These are phyloP conservation scores for Pulveroboletus frians DNA, from an alignment of 768 basidiomycete genomes.

Conservation along the genomic window DNA sequence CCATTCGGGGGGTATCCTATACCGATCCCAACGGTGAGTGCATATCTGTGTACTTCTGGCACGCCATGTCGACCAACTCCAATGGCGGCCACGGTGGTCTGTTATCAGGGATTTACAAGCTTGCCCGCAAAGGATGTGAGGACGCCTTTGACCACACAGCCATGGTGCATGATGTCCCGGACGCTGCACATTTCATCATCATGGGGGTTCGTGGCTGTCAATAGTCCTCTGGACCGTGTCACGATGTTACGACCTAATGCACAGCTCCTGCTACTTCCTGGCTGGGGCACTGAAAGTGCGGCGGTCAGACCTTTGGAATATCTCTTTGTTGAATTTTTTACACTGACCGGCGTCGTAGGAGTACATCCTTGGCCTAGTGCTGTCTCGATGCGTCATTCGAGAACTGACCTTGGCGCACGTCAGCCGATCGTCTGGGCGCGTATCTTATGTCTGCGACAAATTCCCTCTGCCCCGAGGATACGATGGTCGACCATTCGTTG, in stretches of 20 bases:
- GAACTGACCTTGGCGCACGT: not conserved
- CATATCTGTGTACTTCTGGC: not conserved
- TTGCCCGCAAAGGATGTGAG: not conserved
- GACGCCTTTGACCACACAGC: not conserved
- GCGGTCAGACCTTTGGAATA: not conserved
- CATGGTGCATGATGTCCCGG: not conserved
- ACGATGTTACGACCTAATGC: not conserved
- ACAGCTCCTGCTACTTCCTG: not conserved
- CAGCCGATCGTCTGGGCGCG: not conserved
- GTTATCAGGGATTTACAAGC: not conserved
- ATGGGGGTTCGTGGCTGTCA: not conserved
- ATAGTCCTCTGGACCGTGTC: not conserved
- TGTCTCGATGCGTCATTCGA: not conserved
- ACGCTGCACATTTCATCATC: not conserved
- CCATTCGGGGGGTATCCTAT: not conserved
- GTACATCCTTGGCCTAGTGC: not conserved
- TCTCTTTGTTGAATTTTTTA: too few relatives aligned
- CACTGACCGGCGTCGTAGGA: not conserved
- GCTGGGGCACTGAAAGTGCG: not conserved
- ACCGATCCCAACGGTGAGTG: not conserved
- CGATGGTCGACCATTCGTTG: not conserved
- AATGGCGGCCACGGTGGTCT: not conserved
- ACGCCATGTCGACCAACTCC: not conserved
- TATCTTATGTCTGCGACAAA: not conserved
- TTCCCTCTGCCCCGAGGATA: too few relatives aligned